A percentile compares a stretch with the other conserved stretches of the same genome.
Evolutionary conservation across 352 stramenopile genomes (phyloP).

Genomic region (Pythium scleroteichum): DNA sequence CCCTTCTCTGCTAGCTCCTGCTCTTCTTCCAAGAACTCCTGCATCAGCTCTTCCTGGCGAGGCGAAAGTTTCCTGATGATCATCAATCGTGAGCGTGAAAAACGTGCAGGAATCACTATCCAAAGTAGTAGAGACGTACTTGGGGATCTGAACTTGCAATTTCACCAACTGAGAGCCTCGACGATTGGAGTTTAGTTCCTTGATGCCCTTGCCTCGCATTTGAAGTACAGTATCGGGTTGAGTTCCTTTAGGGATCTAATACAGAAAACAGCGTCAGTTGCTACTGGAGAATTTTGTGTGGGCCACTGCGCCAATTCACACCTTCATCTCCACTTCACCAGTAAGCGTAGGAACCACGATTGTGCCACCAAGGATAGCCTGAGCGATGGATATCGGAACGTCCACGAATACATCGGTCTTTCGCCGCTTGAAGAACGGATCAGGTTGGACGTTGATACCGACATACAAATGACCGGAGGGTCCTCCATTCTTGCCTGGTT

Average conservation of each 20-base stretch:
- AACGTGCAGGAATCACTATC: neutral
- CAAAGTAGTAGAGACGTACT: slow-evolving; percentile 42
- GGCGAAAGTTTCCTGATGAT: slow-evolving; percentile 77
- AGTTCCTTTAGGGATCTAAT: slow-evolving; percentile 89
- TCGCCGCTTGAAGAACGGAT: slow-evolving; percentile 96
- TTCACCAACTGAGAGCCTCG: slow-evolving; percentile 97
- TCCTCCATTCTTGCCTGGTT: slow-evolving; percentile 80
- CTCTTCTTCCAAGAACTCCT: slow-evolving; percentile 94
- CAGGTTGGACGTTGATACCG: slow-evolving; percentile 91
- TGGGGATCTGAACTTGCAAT: slow-evolving; percentile 95
- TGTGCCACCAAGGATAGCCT: slow-evolving; percentile 92
- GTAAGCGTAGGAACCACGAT: slow-evolving; percentile 97
- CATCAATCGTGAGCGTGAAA: neutral
- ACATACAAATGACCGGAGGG: slow-evolving; percentile 94
- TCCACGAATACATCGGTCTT: slow-evolving; percentile 95
- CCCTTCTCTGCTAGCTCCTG: slow-evolving; percentile 63
- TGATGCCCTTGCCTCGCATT: slow-evolving; percentile 96
- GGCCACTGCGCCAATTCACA: slow-evolving; percentile 30
- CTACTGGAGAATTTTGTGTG: neutral
- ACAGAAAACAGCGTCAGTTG: neutral
- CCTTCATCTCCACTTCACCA: slow-evolving; percentile 97
- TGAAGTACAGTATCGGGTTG: slow-evolving; percentile 96
- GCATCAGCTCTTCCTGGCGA: slow-evolving; percentile 95
- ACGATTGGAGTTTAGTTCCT: slow-evolving; percentile 90
- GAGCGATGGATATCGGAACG: slow-evolving; percentile 91